Evolutionary conservation across 75 land plant species (phyloP).

Genomic region (Pseudotsuga menziesii): DNA sequence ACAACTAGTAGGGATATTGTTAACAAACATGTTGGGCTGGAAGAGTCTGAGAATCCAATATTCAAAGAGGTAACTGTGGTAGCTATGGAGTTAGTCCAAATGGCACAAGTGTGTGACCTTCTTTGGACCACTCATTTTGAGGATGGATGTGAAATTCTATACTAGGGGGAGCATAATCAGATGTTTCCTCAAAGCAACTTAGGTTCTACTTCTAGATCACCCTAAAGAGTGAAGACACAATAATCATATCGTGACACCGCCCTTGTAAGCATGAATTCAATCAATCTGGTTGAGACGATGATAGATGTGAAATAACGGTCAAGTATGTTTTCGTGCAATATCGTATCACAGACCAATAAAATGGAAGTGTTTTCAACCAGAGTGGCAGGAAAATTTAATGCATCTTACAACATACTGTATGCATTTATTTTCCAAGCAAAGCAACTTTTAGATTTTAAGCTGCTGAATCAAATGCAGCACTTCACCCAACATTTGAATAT

Average conservation of each 20-base stretch:
- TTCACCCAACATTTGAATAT: too few species aligned
- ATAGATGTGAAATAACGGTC: conserved; percentile 57
- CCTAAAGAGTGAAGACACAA: conserved; percentile 2
- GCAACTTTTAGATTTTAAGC: too few species aligned
- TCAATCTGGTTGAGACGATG: conserved; percentile 71
- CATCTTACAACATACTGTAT: conserved; percentile 36
- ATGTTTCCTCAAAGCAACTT: conserved; percentile 14
- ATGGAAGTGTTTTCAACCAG: conserved; percentile 35
- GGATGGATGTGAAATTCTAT: conserved; percentile 6
- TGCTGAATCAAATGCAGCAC: too few species aligned
- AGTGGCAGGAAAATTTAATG: conserved; percentile 36
- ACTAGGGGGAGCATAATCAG: conserved; percentile 14
- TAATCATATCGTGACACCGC: conserved; percentile 16
- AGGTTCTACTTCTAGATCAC: conserved; percentile 3
- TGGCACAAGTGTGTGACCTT: conserved; percentile 20
- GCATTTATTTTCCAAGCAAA: too few species aligned
- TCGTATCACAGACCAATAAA: conserved; percentile 29
- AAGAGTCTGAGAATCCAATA: conserved; percentile 24
- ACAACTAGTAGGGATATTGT: conserved; percentile 2
- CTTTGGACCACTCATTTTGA: conserved; percentile 13
- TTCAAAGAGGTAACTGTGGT: conserved; percentile 21
- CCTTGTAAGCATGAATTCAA: conserved; percentile 71
- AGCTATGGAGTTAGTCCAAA: conserved; percentile 24
- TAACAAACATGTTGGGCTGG: conserved; percentile 9
- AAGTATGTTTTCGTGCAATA: conserved; percentile 28